phyloP scores from a whole-genome alignment of 495 filamentous ascomycete genomes.

The Penicillium paradoxum region DNA sequence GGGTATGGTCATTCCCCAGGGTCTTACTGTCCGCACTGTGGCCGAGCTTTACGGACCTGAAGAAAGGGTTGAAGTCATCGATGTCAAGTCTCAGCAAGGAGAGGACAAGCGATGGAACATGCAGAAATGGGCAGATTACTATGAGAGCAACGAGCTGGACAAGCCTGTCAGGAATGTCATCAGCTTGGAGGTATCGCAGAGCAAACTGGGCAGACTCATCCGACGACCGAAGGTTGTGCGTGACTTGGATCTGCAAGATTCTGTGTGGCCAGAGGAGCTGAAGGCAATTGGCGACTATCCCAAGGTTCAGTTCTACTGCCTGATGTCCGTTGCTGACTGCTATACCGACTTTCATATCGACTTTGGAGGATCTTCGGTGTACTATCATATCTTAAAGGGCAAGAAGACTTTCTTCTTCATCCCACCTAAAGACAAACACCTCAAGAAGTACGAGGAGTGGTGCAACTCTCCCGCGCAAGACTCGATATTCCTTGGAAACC shows the following conservation, averaged over 20 bases:
- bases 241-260: slow-evolving; percentile 66
- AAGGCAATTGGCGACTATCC: slow-evolving; percentile 53
- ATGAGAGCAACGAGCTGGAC: slow-evolving; percentile 54
- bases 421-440: slow-evolving; percentile 64
- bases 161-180: slow-evolving; percentile 72
- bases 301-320: slow-evolving; percentile 65
- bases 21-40: slow-evolving; percentile 61
- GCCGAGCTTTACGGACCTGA: slow-evolving; percentile 63
- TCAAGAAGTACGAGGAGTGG: slow-evolving; percentile 78
- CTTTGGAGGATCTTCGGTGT: slow-evolving; percentile 74
- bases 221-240: slow-evolving; percentile 65
- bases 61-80: slow-evolving; percentile 66
- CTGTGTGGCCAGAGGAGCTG: slow-evolving; percentile 64
- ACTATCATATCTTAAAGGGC: slow-evolving; percentile 72
- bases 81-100: slow-evolving; percentile 70
- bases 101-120: slow-evolving; percentile 67
- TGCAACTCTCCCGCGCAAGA: slow-evolving; percentile 69
- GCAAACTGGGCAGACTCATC: slow-evolving; percentile 59
- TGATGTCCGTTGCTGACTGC: slow-evolving; percentile 77
- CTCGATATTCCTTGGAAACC: slow-evolving; percentile 59
- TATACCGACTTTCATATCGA: slow-evolving; percentile 81
- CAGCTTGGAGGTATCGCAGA: slow-evolving; percentile 69
- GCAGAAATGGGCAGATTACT: slow-evolving; percentile 70
- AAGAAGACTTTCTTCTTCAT: slow-evolving; percentile 79
- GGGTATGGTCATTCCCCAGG: slow-evolving; percentile 70